A percentile compares a stretch with the other conserved stretches of the same genome.
Evolutionary conservation across 2,329 filamentous ascomycete genomes (phyloP).

Genomic region (Clonostachys rosea): DNA sequence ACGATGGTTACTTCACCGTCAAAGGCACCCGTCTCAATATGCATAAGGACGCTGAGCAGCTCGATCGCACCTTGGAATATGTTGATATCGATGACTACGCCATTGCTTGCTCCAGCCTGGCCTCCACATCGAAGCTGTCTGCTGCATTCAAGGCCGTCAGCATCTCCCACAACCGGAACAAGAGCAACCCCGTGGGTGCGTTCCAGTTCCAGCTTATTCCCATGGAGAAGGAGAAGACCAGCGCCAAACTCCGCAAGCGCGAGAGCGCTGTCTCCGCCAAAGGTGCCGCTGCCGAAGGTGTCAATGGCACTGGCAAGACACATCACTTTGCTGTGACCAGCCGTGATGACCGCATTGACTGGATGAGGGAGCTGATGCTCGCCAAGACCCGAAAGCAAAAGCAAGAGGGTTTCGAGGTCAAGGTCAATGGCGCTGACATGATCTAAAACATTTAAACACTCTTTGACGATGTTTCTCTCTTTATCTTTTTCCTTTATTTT

Average conservation of each 20-base stretch:
- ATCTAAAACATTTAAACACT: conserved; percentile 36
- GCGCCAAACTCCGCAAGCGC: conserved; percentile 47
- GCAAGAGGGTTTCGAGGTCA: conserved; percentile 76
- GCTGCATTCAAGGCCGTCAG: conserved; percentile 81
- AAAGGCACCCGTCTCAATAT: conserved; percentile 70
- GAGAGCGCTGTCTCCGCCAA: conserved; percentile 33
- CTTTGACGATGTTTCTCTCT: conserved; percentile 3
- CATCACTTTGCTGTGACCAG: conserved; percentile 91
- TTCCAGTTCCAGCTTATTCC: conserved; percentile 87
- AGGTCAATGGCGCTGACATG: conserved; percentile 70
- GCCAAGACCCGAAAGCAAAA: conserved; percentile 84
- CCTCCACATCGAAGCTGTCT: conserved; percentile 74
- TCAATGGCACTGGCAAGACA: conserved; percentile 69
- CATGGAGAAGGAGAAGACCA: conserved; percentile 45
- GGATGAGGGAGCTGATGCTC: conserved; percentile 93
- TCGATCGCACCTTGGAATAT: conserved; percentile 64
- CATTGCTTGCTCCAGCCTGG: conserved; percentile 75
- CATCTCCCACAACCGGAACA: conserved; percentile 49
- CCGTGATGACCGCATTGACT: conserved; percentile 89
- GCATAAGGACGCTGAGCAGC: conserved; percentile 57
- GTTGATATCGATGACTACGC: conserved; percentile 88
- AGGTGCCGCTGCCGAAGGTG: conserved; percentile 32
- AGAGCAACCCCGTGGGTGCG: conserved; percentile 56
- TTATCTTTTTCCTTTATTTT: conserved; percentile 10
- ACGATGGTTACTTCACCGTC: conserved; percentile 86